Evolutionary conservation across 2,329 filamentous ascomycete genomes (phyloP).

Genomic region (Alternaria sp.): DNA sequence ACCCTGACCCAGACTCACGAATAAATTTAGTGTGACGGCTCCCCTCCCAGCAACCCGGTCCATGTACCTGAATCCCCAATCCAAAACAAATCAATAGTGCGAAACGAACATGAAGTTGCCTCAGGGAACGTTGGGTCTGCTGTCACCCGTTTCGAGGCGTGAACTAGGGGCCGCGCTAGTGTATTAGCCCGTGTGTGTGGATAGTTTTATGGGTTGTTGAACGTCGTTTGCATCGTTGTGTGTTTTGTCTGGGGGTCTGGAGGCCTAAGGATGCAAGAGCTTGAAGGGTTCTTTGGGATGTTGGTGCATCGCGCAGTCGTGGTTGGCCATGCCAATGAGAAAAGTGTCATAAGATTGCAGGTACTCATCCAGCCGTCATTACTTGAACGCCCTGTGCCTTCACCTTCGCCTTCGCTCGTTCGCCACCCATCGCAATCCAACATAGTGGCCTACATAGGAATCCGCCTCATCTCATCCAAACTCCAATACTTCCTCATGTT

Average conservation of each 20-base stretch:
- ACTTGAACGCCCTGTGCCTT: neutral
- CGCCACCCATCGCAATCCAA: too few relatives aligned
- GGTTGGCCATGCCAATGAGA: neutral
- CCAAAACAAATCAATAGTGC: conserved; percentile 7
- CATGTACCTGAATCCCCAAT: neutral
- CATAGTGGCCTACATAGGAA: conserved; percentile 66
- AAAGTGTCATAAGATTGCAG: neutral
- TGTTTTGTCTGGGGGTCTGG: neutral
- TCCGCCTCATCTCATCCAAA: conserved; percentile 71
- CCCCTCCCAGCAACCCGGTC: neutral
- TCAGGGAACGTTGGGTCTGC: neutral
- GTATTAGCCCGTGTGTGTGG: neutral
- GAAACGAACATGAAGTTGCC: conserved; percentile 1
- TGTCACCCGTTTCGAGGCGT: neutral
- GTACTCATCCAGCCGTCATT: neutral
- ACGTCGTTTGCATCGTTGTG: neutral
- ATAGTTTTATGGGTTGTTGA: neutral
- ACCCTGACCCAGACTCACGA: neutral
- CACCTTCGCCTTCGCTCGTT: neutral
- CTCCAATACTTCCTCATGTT: conserved; percentile 89
- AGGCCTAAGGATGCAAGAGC: neutral
- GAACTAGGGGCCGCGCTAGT: neutral
- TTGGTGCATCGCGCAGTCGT: neutral
- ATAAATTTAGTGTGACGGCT: neutral
- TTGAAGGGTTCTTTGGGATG: neutral